Evolutionary conservation across 2,329 filamentous ascomycete genomes (phyloP).

Genomic region (Teratosphaeria zuluensis): DNA sequence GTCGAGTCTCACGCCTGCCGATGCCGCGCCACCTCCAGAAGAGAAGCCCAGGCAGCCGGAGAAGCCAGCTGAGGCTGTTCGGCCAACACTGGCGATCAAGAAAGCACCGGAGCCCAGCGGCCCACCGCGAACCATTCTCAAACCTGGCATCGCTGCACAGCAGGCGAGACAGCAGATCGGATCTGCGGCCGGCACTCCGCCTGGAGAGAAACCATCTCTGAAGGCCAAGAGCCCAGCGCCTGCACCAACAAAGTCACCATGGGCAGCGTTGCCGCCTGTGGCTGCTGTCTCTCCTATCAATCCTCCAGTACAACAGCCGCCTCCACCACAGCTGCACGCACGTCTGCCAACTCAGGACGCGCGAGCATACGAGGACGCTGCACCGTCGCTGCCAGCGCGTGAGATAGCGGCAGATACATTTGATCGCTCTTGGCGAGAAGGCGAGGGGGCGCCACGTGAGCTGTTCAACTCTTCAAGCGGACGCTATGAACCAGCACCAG

Average conservation of each 20-base stretch:
- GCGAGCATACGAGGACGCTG: conserved; percentile 45
- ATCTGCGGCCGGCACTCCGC: conserved; percentile 49
- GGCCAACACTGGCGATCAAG: conserved; percentile 24
- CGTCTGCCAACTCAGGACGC: conserved; percentile 44
- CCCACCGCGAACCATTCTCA: conserved; percentile 39
- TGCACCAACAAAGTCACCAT: conserved; percentile 76
- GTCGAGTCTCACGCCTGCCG: conserved; percentile 57
- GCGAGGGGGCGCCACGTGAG: conserved; percentile 57
- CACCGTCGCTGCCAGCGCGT: conserved; percentile 49
- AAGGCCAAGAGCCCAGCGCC: conserved; percentile 63
- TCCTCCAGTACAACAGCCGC: conserved; percentile 34
- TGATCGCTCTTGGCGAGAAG: conserved; percentile 72
- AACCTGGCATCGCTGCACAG: conserved; percentile 33
- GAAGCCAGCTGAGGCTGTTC: conserved; percentile 18
- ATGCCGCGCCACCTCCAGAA: conserved; percentile 15
- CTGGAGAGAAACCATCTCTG: conserved; percentile 51
- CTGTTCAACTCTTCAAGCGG: conserved; percentile 93
- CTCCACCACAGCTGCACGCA: conserved; percentile 24
- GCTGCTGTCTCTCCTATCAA: conserved; percentile 71
- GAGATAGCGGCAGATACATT: conserved; percentile 95
- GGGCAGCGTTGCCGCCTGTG: conserved; percentile 77
- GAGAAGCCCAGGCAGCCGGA: conserved; percentile 4
- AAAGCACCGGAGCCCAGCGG: conserved; percentile 26
- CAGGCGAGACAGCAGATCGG: conserved; percentile 27
- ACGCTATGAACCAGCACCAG: conserved; percentile 77